phyloP scores from a whole-genome alignment of 768 basidiomycete genomes.

The Pilatotrama ljubarskyi region DNA sequence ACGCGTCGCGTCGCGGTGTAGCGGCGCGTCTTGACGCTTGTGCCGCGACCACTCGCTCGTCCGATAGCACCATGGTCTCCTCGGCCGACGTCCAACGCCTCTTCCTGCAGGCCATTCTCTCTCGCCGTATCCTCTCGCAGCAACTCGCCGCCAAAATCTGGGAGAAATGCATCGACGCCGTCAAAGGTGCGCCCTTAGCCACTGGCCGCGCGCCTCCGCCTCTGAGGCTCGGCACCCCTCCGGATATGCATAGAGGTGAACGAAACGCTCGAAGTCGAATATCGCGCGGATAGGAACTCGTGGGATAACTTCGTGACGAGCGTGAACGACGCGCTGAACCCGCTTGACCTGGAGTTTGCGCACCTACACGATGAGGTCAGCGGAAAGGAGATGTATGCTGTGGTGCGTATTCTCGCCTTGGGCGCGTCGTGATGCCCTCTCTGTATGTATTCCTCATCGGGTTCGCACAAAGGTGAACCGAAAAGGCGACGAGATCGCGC shows the following conservation, averaged over 20 bases:
- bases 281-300: constrained; percentile 41
- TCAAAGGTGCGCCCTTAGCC: constrained; percentile 51
- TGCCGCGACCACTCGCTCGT: neutral
- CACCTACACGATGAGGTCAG: constrained; percentile 60
- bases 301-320: constrained; percentile 62
- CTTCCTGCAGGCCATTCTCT: constrained; percentile 78
- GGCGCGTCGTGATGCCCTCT: no score
- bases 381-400: constrained; percentile 63
- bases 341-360: constrained; percentile 73
- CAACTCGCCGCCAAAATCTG: constrained; percentile 66
- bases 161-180: constrained; percentile 64
- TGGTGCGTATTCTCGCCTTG: constrained; percentile 48
- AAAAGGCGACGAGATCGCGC: constrained; percentile 79
- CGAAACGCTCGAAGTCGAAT: constrained; percentile 46
- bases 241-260: constrained; percentile 50
- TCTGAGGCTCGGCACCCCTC: neutral
- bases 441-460: no score
- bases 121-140: constrained; percentile 65
- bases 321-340: constrained; percentile 65
- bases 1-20: constrained; percentile 23
- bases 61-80: constrained; percentile 32
- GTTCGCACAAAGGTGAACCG: constrained; percentile 65
- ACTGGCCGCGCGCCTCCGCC: neutral
- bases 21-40: constrained; percentile 26
- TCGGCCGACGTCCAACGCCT: constrained; percentile 70